These are phyloP conservation scores for Scedosporium minutisporum DNA, from an alignment of 2,329 filamentous ascomycete genomes.

Conservation along the genomic window DNA sequence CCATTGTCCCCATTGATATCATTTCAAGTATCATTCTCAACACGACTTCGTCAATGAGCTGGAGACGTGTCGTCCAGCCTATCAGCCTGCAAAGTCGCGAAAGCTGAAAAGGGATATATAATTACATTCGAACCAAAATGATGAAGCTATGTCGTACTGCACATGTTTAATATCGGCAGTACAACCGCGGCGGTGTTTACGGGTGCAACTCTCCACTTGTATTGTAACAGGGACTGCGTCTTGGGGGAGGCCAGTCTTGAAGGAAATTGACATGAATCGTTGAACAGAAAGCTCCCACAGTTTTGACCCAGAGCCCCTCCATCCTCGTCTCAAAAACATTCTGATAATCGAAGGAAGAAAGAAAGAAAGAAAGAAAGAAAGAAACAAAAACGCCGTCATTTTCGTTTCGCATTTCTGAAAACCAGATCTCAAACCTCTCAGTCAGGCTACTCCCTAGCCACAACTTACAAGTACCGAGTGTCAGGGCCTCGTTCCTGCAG, in stretches of 20 bases:
- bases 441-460: neutral
- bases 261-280: neutral
- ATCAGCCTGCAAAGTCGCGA: neutral
- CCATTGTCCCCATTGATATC: too few relatives aligned
- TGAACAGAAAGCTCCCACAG: neutral
- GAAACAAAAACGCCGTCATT: too few relatives aligned
- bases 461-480: neutral
- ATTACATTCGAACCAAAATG: neutral
- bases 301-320: neutral
- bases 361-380: neutral
- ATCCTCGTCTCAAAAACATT: neutral
- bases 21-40: too few relatives aligned
- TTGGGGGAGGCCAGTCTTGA: neutral
- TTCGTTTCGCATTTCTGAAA: neutral
- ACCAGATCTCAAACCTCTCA: neutral
- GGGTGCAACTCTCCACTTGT: neutral
- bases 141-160: neutral
- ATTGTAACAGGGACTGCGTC: neutral
- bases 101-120: neutral
- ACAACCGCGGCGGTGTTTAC: neutral
- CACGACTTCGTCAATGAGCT: too few relatives aligned
- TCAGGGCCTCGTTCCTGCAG: neutral
- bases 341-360: neutral
- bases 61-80: too few relatives aligned
- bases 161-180: neutral